Conservation (phyloP, 202 grass and related monocot species). For the Panicum virgatum region DNA sequence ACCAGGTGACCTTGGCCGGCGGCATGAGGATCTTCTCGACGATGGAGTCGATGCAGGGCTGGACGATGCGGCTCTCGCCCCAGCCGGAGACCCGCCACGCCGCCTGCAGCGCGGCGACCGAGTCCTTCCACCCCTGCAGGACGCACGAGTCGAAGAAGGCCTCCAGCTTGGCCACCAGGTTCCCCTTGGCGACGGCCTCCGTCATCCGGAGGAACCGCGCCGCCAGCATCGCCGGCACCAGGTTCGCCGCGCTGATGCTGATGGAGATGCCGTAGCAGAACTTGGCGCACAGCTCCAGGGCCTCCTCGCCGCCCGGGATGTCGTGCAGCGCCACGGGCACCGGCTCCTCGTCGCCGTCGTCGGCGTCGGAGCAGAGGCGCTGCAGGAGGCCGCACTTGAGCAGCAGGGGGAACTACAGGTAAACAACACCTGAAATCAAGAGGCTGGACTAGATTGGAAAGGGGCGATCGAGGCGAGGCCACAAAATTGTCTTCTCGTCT, state of each 20-base stretch:
- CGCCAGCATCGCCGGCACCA: slow-evolving; percentile 55
- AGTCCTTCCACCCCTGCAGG: slow-evolving; percentile 83
- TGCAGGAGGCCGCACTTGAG: slow-evolving; percentile 88
- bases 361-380: slow-evolving; percentile 66
- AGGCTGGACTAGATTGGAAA: slow-evolving; percentile 54
- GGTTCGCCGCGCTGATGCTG: slow-evolving; percentile 74
- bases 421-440: slow-evolving; percentile 94
- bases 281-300: slow-evolving; percentile 92
- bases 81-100: slow-evolving; percentile 67
- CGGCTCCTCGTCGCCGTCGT: slow-evolving; percentile 24
- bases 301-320: slow-evolving; percentile 65
- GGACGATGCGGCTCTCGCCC: slow-evolving; percentile 72
- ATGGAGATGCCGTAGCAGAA: slow-evolving; percentile 96
- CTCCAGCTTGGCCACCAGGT: slow-evolving; percentile 78
- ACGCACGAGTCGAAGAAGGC: slow-evolving; percentile 78
- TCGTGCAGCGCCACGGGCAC: slow-evolving; percentile 71
- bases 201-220: slow-evolving; percentile 88
- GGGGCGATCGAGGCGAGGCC: not conserved
- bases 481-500: slow-evolving; percentile 19
- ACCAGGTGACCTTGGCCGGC: slow-evolving; percentile 73
- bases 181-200: slow-evolving; percentile 67
- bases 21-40: slow-evolving; percentile 81
- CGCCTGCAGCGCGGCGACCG: slow-evolving; percentile 53
- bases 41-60: slow-evolving; percentile 83
- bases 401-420: slow-evolving; percentile 94